Percentiles rank a stretch among this genome's conserved stretches.
These are phyloP conservation scores for Cytospora chrysosperma DNA, from an alignment of 2,329 filamentous ascomycete genomes.

Conservation along the genomic window DNA sequence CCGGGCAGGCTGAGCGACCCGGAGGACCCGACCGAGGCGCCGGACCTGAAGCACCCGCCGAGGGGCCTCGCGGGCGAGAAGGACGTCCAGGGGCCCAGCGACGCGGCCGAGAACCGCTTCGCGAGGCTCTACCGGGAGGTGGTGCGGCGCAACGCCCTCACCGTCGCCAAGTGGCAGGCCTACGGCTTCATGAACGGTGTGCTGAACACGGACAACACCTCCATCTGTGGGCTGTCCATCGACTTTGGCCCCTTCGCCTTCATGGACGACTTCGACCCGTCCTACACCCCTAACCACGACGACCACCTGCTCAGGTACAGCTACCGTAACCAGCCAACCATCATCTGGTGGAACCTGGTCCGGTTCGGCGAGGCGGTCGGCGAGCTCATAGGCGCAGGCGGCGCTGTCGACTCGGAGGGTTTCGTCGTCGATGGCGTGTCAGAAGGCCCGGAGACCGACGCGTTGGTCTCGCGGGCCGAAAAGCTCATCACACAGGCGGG, in stretches of 20 bases:
- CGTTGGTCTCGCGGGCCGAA: slow-evolving; percentile 78
- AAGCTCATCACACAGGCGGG: slow-evolving; percentile 75
- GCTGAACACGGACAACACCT: slow-evolving; percentile 96
- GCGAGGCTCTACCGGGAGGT: slow-evolving; percentile 85
- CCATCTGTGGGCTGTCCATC: slow-evolving; percentile 81
- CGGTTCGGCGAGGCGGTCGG: slow-evolving; percentile 85
- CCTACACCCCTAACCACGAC: slow-evolving; percentile 96
- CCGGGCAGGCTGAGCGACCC: slow-evolving; percentile 59
- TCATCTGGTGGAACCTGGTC: slow-evolving; percentile 99
- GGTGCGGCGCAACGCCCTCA: slow-evolving; percentile 78
- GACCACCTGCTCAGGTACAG: slow-evolving; percentile 83
- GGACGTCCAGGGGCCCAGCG: slow-evolving; percentile 64
- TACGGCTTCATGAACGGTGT: slow-evolving; percentile 99
- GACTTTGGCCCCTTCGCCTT: slow-evolving; percentile 98
- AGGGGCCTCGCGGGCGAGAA: slow-evolving; percentile 53
- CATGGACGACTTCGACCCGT: slow-evolving; percentile 92
- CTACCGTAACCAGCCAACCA: slow-evolving; percentile 90
- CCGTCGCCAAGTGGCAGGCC: slow-evolving; percentile 91
- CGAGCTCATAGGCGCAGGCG: slow-evolving; percentile 79
- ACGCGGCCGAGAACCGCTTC: slow-evolving; percentile 80
- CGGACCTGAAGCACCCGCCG: slow-evolving; percentile 38
- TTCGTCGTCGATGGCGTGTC: slow-evolving; percentile 73
- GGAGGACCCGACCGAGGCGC: slow-evolving; percentile 47
- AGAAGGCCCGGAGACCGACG: slow-evolving; percentile 60
- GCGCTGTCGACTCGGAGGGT: slow-evolving; percentile 65